phyloP scores from a whole-genome alignment of 805 yeast species.

The Cyberlindnera galapagoensis region DNA sequence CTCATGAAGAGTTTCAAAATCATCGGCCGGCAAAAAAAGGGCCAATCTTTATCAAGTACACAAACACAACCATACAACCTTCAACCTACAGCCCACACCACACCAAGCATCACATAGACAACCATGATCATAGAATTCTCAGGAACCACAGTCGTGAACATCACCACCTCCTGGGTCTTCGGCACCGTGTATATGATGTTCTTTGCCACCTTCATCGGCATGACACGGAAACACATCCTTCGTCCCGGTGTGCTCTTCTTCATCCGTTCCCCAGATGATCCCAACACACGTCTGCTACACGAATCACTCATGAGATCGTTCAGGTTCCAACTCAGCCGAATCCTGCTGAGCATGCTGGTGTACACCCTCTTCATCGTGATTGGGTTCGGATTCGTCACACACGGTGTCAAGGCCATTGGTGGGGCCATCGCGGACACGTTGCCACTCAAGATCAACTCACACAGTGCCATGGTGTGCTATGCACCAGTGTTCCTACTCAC shows the following conservation, averaged over 20 bases:
- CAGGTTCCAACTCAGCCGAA: slow-evolving; percentile 62
- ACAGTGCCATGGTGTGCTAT: no score
- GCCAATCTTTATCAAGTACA: no score
- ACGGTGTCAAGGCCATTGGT: slow-evolving; percentile 14
- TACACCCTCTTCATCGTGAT: slow-evolving; percentile 65
- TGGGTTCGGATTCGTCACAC: slow-evolving; percentile 55
- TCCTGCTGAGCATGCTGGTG: slow-evolving; percentile 64
- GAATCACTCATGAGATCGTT: slow-evolving; percentile 82
- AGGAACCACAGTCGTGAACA: not conserved
- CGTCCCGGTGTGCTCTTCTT: slow-evolving; percentile 89
- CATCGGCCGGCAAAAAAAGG: no score
- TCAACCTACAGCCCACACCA: no score
- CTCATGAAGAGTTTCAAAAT: no score
- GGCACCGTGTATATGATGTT: slow-evolving; percentile 87
- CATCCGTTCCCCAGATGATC: slow-evolving; percentile 92
- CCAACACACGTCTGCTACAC: slow-evolving; percentile 76
- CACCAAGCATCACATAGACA: no score
- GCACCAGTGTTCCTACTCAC: no score
- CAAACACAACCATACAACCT: no score
- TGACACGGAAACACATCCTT: slow-evolving; percentile 65
- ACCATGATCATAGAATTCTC: not conserved
- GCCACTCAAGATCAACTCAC: no score
- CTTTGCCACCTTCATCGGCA: slow-evolving; percentile 80
- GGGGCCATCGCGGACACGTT: no score
- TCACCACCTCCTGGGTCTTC: slow-evolving; percentile 40